These are phyloP conservation scores for Pythium dissimile DNA, from an alignment of 352 stramenopile species.

Conservation along the genomic window DNA sequence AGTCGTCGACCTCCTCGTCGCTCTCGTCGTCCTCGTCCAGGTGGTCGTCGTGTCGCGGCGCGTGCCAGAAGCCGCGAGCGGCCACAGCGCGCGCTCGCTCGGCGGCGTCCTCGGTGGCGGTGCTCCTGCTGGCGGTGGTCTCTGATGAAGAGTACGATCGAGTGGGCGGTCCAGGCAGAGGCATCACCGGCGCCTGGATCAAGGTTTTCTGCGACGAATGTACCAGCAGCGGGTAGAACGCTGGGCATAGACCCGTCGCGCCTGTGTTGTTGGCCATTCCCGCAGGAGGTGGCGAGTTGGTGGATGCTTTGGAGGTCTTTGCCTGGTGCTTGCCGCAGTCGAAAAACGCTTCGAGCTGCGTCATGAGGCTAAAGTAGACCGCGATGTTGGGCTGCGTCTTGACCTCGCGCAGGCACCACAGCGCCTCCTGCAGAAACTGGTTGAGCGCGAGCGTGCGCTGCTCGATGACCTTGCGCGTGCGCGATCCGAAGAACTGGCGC, in stretches of 20 bases:
- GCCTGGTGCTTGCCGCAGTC: constrained; percentile 36
- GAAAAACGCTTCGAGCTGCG: constrained; percentile 61
- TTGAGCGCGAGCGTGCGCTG: constrained; percentile 58
- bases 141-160: neutral
- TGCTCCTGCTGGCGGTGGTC: neutral
- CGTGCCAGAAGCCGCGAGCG: constrained; percentile 11
- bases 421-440: constrained; percentile 51
- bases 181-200: neutral
- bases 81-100: constrained; percentile 17
- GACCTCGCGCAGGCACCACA: constrained; percentile 51
- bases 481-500: constrained; percentile 59
- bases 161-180: neutral
- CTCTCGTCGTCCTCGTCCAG: constrained; percentile 23
- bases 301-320: neutral
- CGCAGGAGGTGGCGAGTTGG: constrained; percentile 3
- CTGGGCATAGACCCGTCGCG: constrained; percentile 6
- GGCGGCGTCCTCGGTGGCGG: constrained; percentile 2
- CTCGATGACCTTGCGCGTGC: constrained; percentile 67
- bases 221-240: neutral
- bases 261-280: constrained; percentile 6
- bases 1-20: constrained; percentile 30
- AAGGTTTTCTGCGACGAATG: neutral
- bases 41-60: constrained; percentile 9
- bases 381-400: constrained; percentile 59
- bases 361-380: constrained; percentile 73